These are phyloP conservation scores for Panicum hallii DNA, from an alignment of 202 grass and related monocot species.

Conservation along the genomic window DNA sequence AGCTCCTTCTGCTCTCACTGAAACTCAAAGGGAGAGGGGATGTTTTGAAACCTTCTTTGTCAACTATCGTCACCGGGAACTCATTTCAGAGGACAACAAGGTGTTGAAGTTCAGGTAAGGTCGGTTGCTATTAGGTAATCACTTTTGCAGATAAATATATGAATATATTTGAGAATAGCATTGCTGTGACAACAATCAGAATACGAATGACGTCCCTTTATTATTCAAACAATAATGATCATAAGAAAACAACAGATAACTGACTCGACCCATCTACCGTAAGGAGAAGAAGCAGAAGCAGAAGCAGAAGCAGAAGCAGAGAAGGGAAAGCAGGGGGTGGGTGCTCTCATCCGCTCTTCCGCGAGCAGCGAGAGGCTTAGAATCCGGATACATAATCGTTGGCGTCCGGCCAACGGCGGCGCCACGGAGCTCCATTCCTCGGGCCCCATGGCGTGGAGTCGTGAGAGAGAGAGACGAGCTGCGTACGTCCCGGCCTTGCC, in stretches of 20 bases:
- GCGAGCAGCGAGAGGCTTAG: constrained; percentile 1
- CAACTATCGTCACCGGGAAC: constrained; percentile 74
- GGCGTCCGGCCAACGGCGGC: background rate
- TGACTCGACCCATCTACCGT: background rate
- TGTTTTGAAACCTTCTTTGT: constrained; percentile 65
- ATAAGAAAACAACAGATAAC: background rate
- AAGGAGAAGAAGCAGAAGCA: too few species aligned
- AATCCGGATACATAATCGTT: background rate
- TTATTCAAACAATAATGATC: background rate
- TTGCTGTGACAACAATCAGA: background rate
- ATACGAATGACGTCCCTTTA: background rate
- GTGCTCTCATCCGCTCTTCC: constrained; percentile 26
- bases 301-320: background rate
- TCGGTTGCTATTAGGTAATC: background rate
- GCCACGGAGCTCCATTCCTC: background rate
- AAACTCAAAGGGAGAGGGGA: too few species aligned
- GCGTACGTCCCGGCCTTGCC: constrained; percentile 14
- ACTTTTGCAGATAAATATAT: background rate
- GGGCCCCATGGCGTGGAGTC: background rate
- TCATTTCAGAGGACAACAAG: too few species aligned
- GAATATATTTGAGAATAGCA: background rate
- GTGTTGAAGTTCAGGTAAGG: background rate
- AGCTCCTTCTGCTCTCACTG: too few species aligned
- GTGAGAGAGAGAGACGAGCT: background rate
- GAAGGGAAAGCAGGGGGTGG: background rate